Evolutionary conservation across 73 alveolate genomes (phyloP).

Genomic region (Tetrahymena elliotti): DNA sequence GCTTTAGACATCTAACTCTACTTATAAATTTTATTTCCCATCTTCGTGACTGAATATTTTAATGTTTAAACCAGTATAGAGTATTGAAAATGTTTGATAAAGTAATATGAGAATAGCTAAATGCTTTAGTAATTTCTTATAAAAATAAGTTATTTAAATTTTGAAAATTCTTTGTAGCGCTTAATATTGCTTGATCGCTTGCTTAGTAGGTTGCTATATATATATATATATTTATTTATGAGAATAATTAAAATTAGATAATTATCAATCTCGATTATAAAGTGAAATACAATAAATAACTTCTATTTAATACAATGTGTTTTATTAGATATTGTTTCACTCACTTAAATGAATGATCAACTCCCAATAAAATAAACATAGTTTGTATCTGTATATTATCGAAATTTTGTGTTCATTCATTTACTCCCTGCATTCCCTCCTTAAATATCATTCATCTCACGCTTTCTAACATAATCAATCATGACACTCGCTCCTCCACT

Average conservation of each 20-base stretch:
- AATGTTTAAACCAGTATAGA: not conserved
- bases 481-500: too few species aligned
- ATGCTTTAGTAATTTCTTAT: not conserved
- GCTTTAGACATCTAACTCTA: not conserved
- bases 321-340: not conserved
- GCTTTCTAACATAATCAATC: too few species aligned
- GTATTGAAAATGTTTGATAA: not conserved
- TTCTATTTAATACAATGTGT: not conserved
- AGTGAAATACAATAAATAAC: not conserved
- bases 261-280: not conserved
- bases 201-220: not conserved
- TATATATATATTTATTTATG: too few species aligned
- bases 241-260: not conserved
- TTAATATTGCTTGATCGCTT: not conserved
- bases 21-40: not conserved
- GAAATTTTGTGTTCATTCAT: too few species aligned
- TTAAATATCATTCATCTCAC: not conserved
- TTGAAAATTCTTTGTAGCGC: too few species aligned
- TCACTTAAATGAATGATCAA: too few species aligned
- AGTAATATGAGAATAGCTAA: not conserved
- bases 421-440: not conserved
- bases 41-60: not conserved
- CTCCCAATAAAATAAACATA: not conserved
- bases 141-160: not conserved
- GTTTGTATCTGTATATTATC: not conserved